Evolutionary conservation across 139 green algal species (phyloP).

Genomic region (Micromonas pusilla): DNA sequence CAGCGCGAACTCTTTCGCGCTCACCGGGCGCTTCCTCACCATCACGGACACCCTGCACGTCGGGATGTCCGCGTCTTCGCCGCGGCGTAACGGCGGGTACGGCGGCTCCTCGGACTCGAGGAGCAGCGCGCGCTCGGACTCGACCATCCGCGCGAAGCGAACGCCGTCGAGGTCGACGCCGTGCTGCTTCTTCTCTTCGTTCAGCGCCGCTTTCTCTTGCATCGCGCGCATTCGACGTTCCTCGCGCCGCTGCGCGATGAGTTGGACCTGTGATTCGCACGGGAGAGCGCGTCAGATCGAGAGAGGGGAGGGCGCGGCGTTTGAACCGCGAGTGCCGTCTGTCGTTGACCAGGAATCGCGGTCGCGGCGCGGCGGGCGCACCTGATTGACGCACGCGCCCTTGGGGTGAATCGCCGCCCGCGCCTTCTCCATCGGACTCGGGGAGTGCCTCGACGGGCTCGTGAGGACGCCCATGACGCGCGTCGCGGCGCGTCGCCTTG

Average conservation of each 20-base stretch:
- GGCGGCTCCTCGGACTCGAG: background rate
- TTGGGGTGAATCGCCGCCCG: too few relatives aligned
- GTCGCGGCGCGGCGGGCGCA: too few relatives aligned
- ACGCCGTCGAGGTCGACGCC: background rate
- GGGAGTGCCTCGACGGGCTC: too few relatives aligned
- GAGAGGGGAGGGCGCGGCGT: too few relatives aligned
- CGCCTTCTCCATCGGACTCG: too few relatives aligned
- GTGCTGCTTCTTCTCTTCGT: background rate
- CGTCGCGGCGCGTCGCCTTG: too few relatives aligned
- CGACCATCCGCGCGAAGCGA: background rate
- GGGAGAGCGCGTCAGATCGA: too few relatives aligned
- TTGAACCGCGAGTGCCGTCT: too few relatives aligned
- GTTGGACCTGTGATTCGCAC: background rate
- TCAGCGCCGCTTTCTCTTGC: background rate
- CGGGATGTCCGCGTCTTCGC: background rate
- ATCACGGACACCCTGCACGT: conserved; percentile 50
- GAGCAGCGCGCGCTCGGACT: background rate
- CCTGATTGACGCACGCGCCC: too few relatives aligned
- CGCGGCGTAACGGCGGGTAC: background rate
- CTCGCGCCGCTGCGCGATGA: background rate
- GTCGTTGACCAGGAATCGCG: too few relatives aligned
- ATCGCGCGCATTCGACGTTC: background rate
- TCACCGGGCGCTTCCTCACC: conserved; percentile 90
- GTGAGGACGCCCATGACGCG: too few relatives aligned
- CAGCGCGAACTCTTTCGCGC: conserved; percentile 59